Evolutionary conservation across 2,329 filamentous ascomycete genomes (phyloP), one percentile per base, ranked within the genome.

Genomic region (Helotiales sp.): DNA sequence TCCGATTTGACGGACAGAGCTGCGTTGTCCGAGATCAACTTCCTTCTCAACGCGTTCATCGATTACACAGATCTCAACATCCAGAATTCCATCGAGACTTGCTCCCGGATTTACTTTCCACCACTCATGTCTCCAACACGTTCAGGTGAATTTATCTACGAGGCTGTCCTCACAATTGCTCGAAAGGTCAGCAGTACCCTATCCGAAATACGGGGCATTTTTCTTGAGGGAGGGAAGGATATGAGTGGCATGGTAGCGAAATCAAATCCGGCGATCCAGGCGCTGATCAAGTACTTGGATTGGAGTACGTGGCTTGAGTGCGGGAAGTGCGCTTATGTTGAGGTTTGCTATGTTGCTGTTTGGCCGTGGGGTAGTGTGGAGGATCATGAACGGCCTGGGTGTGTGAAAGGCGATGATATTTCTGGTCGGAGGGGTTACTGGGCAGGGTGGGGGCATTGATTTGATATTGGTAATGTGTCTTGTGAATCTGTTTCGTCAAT

Each of bases 251-350:
- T 26, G 59, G 10, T 47, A 17, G 37, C 20, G 4, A 15, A 65
- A 22, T 49, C 62, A 1, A 71, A 70, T 22, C 7, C 20, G 2
- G 22, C 17, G 6, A 28, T 75, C 6, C 22, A 77, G 6, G 69
- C 76, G 0, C 74, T 91, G 17, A 81, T 84, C 22, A 68, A 77
- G 0, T 84, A 83, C 65, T 79, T 91, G 2, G 80, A 80, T 6
- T 91, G 89, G 89, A 82, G 85, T 3, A 81, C 78, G 0, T 90
- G 87, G 87, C 88, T 86, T 71, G 80, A 83, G 59, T 87, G 86
- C 61, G 78, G 80, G 6, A 80, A 81, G 0, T 91, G 89, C 73
- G 76, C 72, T 0, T 79, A 80, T 7, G 81, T 86, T 52, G 83
- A 90, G 75, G 76, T 88, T 2, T 87, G 87, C 68, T 82, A 86